Percentiles rank a stretch among this genome's conserved stretches.
Evolutionary conservation across 257 asterid species (phyloP).

Genomic region (Parsonsia alboflavescens): DNA sequence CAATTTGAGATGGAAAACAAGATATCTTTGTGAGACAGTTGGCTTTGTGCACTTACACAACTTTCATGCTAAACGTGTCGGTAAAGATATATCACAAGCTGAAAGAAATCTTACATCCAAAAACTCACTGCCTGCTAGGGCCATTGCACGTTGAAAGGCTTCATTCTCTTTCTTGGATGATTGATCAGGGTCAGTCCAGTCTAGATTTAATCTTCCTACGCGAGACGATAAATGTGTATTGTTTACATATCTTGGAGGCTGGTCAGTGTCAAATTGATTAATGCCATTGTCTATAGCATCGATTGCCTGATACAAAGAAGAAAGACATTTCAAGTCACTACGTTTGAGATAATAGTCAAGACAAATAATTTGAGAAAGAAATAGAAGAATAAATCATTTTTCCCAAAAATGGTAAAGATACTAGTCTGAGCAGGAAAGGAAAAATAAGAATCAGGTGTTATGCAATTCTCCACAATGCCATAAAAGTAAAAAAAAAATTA

Average conservation of each 20-base stretch:
- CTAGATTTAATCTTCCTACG: slow-evolving; percentile 75
- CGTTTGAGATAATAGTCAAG: neutral
- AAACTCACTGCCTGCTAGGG: slow-evolving; percentile 77
- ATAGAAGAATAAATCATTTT: neutral
- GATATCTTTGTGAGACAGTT: neutral
- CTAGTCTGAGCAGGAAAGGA: neutral
- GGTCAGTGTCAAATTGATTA: slow-evolving; percentile 80
- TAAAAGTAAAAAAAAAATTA: neutral
- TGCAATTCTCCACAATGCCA: neutral
- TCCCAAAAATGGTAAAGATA: neutral
- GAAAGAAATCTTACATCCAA: slow-evolving; percentile 53
- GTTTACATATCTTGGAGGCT: slow-evolving; percentile 76
- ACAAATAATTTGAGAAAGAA: neutral
- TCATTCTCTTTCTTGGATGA: slow-evolving; percentile 80
- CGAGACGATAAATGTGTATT: slow-evolving; percentile 79
- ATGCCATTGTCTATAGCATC: slow-evolving; percentile 91
- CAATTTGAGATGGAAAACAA: neutral
- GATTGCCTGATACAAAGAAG: slow-evolving; percentile 53
- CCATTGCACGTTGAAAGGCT: slow-evolving; percentile 77
- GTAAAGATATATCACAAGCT: neutral
- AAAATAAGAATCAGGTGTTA: neutral
- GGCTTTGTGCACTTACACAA: neutral
- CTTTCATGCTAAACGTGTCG: neutral
- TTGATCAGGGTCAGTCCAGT: slow-evolving; percentile 81
- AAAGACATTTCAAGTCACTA: neutral